Percentiles rank a stretch among this genome's conserved stretches.
Conservation (phyloP, 108 stramenopile genomes). For the Licmophora abbreviata region DNA sequence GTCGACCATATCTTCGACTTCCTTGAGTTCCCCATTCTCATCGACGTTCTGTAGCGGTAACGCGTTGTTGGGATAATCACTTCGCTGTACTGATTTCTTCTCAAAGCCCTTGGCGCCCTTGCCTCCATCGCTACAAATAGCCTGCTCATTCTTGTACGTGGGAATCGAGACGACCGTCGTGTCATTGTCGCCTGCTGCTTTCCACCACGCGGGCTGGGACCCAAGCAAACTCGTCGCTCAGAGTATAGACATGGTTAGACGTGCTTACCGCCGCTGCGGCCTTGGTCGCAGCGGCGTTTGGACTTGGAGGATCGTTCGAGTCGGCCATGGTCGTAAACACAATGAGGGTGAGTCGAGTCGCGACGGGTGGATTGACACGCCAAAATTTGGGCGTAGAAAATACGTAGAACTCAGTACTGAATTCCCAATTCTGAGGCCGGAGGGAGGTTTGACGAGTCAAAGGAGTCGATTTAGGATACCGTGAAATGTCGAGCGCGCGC, state of each 20-base stretch:
- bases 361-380: no score
- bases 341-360: no score
- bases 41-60: constrained; percentile 74
- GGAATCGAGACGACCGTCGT: constrained; percentile 32
- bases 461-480: no score
- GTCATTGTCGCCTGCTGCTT: constrained; percentile 13
- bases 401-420: no score
- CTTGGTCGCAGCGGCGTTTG: no score
- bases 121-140: constrained; percentile 32
- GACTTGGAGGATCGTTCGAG: no score
- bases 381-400: no score
- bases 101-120: constrained; percentile 24
- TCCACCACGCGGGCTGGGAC: constrained; percentile 37
- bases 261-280: no score
- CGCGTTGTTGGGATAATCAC: constrained; percentile 31
- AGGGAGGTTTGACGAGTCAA: no score
- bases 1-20: constrained; percentile 81
- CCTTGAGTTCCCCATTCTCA: constrained; percentile 26
- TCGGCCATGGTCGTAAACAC: no score
- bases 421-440: no score
- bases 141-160: constrained; percentile 23
- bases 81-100: neutral
- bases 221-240: constrained; percentile 32
- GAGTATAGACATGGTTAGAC: constrained; percentile 35
- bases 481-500: no score